Percentiles rank a stretch among this genome's conserved stretches.
These are phyloP conservation scores for Oryza australiensis DNA, from an alignment of 176 grass and related monocot genomes.

Conservation along the genomic window DNA sequence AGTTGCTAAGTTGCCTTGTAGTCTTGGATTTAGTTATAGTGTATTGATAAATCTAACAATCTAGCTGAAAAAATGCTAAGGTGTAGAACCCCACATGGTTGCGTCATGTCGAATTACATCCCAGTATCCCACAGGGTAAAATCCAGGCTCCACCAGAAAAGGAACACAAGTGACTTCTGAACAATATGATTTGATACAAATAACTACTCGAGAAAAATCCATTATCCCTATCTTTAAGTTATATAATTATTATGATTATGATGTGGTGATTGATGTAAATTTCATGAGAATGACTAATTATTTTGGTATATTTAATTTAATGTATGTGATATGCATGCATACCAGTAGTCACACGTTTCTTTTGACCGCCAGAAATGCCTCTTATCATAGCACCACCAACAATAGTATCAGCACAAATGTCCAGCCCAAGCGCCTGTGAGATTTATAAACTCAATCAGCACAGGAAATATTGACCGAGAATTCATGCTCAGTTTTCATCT, in stretches of 20 bases:
- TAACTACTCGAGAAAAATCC: conserved; percentile 4
- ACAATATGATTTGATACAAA: not conserved
- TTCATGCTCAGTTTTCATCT: not conserved
- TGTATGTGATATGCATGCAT: conserved; percentile 22
- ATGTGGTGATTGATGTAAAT: not conserved
- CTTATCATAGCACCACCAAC: conserved; percentile 77
- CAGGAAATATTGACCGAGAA: not conserved
- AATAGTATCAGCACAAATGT: conserved; percentile 66
- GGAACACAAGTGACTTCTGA: not conserved
- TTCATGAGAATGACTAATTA: not conserved
- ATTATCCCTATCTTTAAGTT: not conserved
- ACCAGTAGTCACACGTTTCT: conserved; percentile 76
- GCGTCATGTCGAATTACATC: not conserved
- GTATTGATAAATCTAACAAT: not conserved
- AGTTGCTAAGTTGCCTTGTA: not conserved
- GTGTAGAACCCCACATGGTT: not conserved
- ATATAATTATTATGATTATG: not conserved
- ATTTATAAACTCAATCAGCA: conserved; percentile 35
- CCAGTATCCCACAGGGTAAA: not conserved
- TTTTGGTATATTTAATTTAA: not conserved
- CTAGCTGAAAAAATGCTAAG: not conserved
- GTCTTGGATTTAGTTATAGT: not conserved
- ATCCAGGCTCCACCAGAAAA: not conserved
- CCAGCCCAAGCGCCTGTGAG: conserved; percentile 59
- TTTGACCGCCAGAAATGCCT: conserved; percentile 77